These are phyloP conservation scores for Rhodamnia rubescens DNA, from an alignment of 345 rosid genomes.

Conservation along the genomic window DNA sequence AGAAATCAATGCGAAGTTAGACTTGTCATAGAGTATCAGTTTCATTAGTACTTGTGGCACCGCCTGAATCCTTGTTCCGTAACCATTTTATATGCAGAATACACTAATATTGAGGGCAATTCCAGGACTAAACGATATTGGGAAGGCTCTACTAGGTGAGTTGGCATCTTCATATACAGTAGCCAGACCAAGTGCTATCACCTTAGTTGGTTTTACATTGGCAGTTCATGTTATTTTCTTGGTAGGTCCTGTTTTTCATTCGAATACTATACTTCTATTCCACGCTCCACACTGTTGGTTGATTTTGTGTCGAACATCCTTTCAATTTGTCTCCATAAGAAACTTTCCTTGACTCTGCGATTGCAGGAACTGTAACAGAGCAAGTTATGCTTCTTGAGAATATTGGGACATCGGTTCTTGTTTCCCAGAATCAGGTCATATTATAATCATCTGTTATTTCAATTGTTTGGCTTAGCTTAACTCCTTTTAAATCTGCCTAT, in stretches of 20 bases:
- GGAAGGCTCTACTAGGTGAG: constrained; percentile 70
- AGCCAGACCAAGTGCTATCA: neutral
- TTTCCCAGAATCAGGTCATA: constrained; percentile 72
- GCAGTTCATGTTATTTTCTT: neutral
- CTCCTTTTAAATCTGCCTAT: neutral
- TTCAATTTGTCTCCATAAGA: neutral
- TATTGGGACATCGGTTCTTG: constrained; percentile 94
- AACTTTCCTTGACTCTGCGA: constrained; percentile 1
- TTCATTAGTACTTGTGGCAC: neutral
- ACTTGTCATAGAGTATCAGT: neutral
- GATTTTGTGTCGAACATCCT: neutral
- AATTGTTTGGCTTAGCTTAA: neutral
- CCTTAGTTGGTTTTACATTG: neutral
- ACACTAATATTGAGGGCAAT: constrained; percentile 76
- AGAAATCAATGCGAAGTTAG: neutral
- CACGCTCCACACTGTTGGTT: neutral
- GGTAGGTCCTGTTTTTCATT: neutral
- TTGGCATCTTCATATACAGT: neutral
- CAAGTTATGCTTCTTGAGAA: constrained; percentile 98
- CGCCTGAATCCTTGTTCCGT: neutral
- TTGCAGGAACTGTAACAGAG: constrained; percentile 66
- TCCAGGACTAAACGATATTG: constrained; percentile 81
- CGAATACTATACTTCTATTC: neutral
- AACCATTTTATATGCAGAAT: constrained; percentile 32
- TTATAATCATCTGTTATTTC: neutral